Conservation (phyloP, 192 early-diverging fungal species). For the Backusella circina region DNA sequence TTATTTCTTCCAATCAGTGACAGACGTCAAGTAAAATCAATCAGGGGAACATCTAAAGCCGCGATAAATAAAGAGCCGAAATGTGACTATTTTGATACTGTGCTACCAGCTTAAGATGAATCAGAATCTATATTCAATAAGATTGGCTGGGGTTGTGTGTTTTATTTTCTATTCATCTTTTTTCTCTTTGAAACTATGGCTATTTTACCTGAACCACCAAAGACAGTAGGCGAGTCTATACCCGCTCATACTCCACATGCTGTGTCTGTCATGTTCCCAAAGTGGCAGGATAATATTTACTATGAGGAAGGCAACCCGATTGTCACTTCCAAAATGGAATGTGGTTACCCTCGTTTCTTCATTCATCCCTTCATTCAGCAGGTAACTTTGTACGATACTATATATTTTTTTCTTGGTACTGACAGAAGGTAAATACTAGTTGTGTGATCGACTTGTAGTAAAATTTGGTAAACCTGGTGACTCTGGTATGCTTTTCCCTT, state of each 20-base stretch:
- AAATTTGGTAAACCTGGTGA: constrained; percentile 67
- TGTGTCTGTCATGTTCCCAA: constrained; percentile 89
- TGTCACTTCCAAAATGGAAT: constrained; percentile 67
- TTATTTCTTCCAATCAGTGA: no score
- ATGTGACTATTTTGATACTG: not conserved
- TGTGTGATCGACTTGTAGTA: constrained; percentile 44
- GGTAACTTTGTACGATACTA: constrained; percentile 36
- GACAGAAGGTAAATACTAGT: not conserved
- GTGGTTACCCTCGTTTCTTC: constrained; percentile 95
- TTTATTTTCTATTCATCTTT: not conserved
- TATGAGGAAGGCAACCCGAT: constrained; percentile 86
- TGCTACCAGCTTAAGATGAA: not conserved
- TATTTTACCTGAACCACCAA: constrained; percentile 21
- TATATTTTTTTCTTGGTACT: not conserved
- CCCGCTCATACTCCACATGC: constrained; percentile 76
- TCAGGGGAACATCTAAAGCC: not conserved
- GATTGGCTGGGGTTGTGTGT: constrained; percentile 3
- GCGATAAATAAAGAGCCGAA: not conserved
- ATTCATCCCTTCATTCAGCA: constrained; percentile 68
- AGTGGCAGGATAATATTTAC: constrained; percentile 85
- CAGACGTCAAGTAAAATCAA: not conserved
- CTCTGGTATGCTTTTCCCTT: constrained; percentile 72
- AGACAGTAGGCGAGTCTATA: constrained; percentile 63
- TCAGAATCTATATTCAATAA: not conserved
- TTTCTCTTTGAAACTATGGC: constrained; percentile 6